Evolutionary conservation across 345 rosid genomes (phyloP).

Genomic region (Eucalyptus fibrosa): DNA sequence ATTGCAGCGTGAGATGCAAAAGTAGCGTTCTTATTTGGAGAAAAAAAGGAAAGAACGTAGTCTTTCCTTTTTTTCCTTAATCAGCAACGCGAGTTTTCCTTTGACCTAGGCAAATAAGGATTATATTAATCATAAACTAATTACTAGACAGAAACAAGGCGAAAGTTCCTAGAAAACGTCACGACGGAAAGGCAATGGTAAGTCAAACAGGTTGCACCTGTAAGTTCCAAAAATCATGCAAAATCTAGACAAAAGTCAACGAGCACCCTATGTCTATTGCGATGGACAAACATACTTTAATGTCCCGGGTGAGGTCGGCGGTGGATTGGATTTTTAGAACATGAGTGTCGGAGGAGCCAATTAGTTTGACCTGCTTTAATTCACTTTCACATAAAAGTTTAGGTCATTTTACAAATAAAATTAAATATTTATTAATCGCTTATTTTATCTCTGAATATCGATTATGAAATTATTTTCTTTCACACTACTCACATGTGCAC

Average conservation of each 20-base stretch:
- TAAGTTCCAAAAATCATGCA: not conserved
- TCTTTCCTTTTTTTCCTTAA: not conserved
- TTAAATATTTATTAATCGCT: not conserved
- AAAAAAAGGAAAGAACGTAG: not conserved
- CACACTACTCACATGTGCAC: not conserved
- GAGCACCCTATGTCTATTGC: not conserved
- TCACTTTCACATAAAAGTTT: not conserved
- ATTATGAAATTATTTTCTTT: not conserved
- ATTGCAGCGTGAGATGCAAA: not conserved
- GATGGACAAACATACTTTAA: not conserved
- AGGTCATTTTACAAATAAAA: too few species aligned
- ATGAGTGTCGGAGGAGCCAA: not conserved
- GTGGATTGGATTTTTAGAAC: not conserved
- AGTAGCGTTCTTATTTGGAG: not conserved
- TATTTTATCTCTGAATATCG: not conserved
- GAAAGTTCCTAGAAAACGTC: not conserved
- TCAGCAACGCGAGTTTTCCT: not conserved
- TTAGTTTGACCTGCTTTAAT: not conserved
- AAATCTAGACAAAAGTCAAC: not conserved
- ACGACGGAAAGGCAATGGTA: not conserved
- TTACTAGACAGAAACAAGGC: not conserved
- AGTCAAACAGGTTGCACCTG: not conserved
- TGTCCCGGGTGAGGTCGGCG: not conserved
- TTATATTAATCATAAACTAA: not conserved
- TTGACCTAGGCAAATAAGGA: not conserved